Evolutionary conservation across 345 rosid genomes (phyloP), one percentile per base, ranked within the genome.

Genomic region (Dipteronia sinensis): DNA sequence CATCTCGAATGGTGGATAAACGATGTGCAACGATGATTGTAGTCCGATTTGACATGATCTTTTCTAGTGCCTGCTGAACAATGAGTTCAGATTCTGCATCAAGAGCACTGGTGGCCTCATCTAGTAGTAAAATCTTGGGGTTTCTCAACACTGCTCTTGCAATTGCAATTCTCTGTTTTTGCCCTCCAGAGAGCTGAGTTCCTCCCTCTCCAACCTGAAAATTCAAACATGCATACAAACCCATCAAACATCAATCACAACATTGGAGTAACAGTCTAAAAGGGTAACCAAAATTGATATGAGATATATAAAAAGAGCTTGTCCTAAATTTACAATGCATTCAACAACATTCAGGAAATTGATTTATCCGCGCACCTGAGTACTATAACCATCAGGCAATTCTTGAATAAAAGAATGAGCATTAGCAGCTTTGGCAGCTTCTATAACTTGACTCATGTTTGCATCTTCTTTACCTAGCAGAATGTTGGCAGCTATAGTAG

Each of bases 181-280:
- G 97, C 55, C 98, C 98, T 58, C 97, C 98, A n/a, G 98, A 94
- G 38, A 94, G 97, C 77, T 94, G 98, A 78, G 91, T 88, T 78
- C 98, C 98, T 83, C 97, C 95, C 72, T 91, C 98, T 67, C 98
- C 98, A 72, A 94, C 97, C 98, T 94, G 75, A 46, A 46, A 46
- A 75, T 63, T 58, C 75, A 81, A 42, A 42, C 46, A 42, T 4
- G 4, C 0, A 34, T 34, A 5, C 38, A 34, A 34, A 34, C 38
- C 13, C 56, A 64, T 73, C 61, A 74, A 44, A 69, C 27, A 22
- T 67, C 69, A 63, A 10, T 20, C 68, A 65, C 20, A 16, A 67
- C 23, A 22, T 17, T 47, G 15, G 27, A 38, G 19, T 42, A 9
- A 23, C 25, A 5, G 46, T 0, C 1, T 42, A 42, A 7, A 7